These are phyloP conservation scores for Macrophomina phaseolina DNA, from an alignment of 2,329 filamentous ascomycete genomes.

Conservation along the genomic window DNA sequence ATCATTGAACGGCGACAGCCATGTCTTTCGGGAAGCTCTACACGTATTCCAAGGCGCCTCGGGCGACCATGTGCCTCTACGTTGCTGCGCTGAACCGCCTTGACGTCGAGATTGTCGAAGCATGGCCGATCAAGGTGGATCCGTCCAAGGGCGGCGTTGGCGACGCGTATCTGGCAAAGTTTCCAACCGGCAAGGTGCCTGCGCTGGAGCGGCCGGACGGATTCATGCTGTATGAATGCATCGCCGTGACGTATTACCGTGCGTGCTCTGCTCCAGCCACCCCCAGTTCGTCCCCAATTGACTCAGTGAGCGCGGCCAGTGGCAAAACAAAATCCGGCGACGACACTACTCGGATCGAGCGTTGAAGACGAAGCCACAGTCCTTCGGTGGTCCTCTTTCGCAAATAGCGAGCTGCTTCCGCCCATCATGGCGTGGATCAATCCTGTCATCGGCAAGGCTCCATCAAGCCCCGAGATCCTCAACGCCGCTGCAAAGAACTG, in stretches of 20 bases:
- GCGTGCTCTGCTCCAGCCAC: background rate
- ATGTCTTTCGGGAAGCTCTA: constrained; percentile 13
- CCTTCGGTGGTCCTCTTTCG: constrained; percentile 4
- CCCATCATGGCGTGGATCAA: constrained; percentile 6
- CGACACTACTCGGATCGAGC: background rate
- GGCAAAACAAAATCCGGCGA: background rate
- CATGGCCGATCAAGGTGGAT: constrained; percentile 32
- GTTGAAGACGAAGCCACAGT: background rate
- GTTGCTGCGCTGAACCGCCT: constrained; percentile 35
- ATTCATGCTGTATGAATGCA: constrained; percentile 52
- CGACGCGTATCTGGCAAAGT: constrained; percentile 56
- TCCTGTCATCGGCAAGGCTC: constrained; percentile 4
- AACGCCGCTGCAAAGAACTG: background rate
- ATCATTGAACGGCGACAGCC: no score
- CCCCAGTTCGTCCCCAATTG: background rate
- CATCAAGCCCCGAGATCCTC: background rate
- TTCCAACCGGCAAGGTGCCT: constrained; percentile 60
- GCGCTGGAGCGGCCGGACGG: constrained; percentile 56
- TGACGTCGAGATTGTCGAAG: constrained; percentile 35
- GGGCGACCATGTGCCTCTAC: constrained; percentile 31
- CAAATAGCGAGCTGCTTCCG: constrained; percentile 4
- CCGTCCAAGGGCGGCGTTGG: constrained; percentile 53
- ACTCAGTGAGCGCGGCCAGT: background rate
- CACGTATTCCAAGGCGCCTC: constrained; percentile 24
- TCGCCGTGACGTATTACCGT: constrained; percentile 53